Conservation (phyloP, 306 rosid genomes). For the Vigna reflexopilosa region DNA sequence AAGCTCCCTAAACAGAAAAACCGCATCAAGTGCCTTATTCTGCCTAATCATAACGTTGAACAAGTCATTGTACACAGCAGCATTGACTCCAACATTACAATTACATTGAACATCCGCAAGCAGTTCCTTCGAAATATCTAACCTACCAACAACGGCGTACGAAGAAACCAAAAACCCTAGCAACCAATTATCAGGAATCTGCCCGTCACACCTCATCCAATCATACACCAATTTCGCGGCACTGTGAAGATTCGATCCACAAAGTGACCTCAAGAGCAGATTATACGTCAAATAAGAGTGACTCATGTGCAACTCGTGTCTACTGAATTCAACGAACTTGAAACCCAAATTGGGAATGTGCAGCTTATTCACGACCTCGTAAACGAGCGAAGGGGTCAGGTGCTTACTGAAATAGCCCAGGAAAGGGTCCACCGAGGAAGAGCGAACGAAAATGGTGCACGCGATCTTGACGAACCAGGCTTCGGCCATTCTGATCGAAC, state of each 20-base stretch:
- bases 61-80: not conserved
- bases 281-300: conserved; percentile 15
- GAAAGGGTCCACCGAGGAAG: not conserved
- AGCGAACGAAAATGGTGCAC: conserved; percentile 6
- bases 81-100: conserved; percentile 2
- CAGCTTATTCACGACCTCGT: not conserved
- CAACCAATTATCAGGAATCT: not conserved
- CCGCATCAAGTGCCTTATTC: conserved; percentile 1
- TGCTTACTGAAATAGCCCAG: conserved; percentile 7
- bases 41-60: conserved; percentile 3
- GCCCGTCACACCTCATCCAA: conserved; percentile 12
- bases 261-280: conserved; percentile 7
- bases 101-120: not conserved
- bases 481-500: conserved; percentile 33
- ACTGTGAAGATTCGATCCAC: not conserved
- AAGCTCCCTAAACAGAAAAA: conserved; percentile 25
- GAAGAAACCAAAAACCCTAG: conserved; percentile 15
- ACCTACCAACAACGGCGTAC: not conserved
- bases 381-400: conserved; percentile 26
- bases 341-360: not conserved
- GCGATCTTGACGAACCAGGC: conserved; percentile 27
- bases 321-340: not conserved
- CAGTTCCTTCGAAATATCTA: not conserved
- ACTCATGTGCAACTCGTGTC: conserved; percentile 11
- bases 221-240: not conserved